A percentile compares a stretch with the other conserved stretches of the same genome.
phyloP scores from a whole-genome alignment of 2,329 filamentous ascomycete genomes.

The Fusarium sp. region DNA sequence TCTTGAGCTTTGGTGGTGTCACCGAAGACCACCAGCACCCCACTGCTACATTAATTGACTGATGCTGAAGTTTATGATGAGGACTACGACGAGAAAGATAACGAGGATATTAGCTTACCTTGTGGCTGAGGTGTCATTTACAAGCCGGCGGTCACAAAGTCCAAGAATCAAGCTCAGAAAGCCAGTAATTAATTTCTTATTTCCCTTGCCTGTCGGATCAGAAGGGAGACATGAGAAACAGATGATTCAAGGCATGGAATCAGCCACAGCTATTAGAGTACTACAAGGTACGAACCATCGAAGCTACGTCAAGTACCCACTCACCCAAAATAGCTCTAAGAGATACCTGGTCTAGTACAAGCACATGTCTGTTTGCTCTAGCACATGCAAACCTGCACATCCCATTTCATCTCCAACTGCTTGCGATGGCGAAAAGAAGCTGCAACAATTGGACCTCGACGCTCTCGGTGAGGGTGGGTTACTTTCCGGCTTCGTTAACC shows the following conservation, averaged over 20 bases:
- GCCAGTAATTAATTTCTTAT: background rate
- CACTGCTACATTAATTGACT: slow-evolving; percentile 19
- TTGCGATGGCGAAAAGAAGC: slow-evolving; percentile 34
- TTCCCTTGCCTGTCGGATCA: background rate
- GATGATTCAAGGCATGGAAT: slow-evolving; percentile 12
- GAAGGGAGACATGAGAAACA: slow-evolving; percentile 31
- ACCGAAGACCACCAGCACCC: slow-evolving; percentile 38
- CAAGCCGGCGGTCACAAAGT: background rate
- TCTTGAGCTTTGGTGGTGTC: slow-evolving; percentile 38
- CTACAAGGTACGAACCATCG: background rate
- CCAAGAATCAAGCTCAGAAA: background rate
- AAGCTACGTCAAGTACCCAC: slow-evolving; percentile 33
- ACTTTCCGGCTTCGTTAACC: slow-evolving; percentile 17
- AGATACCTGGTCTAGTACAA: slow-evolving; percentile 37
- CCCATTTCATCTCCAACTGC: slow-evolving; percentile 1
- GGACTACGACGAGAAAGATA: background rate
- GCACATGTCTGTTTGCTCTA: slow-evolving; percentile 34
- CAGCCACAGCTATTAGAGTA: slow-evolving; percentile 14
- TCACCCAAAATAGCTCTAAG: slow-evolving; percentile 31
- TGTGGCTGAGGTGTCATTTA: slow-evolving; percentile 4
- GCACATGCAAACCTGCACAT: slow-evolving; percentile 34
- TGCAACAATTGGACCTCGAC: slow-evolving; percentile 15
- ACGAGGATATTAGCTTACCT: background rate
- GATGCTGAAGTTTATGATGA: background rate
- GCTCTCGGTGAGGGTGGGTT: slow-evolving; percentile 24